phyloP scores from a whole-genome alignment of 176 grass and related monocot species.

The Alopecurus myosuroides region DNA sequence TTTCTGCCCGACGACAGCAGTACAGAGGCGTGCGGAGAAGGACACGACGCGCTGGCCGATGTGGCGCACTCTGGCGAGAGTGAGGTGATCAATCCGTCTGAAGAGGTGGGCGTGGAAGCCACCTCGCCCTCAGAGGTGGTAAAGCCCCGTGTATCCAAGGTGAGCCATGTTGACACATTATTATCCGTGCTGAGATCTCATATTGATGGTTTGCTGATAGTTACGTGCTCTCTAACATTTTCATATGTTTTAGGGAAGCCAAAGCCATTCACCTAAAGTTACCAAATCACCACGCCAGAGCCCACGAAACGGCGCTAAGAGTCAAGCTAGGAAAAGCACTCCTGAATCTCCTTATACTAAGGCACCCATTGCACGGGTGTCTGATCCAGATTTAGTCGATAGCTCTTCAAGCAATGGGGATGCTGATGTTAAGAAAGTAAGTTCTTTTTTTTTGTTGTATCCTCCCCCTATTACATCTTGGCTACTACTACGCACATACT shows the following conservation, averaged over 20 bases:
- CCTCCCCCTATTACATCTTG: not conserved
- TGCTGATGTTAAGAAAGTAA: slow-evolving; percentile 37
- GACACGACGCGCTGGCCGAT: slow-evolving; percentile 23
- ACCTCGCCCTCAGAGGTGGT: slow-evolving; percentile 31
- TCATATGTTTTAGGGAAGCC: slow-evolving; percentile 29
- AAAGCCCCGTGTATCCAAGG: slow-evolving; percentile 31
- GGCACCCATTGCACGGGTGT: slow-evolving; percentile 41
- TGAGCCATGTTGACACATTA: not conserved
- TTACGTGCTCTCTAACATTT: not conserved
- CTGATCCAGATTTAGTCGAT: slow-evolving; percentile 39
- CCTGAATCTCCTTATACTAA: slow-evolving; percentile 23
- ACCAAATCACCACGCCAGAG: slow-evolving; percentile 33
- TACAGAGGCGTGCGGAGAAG: not conserved
- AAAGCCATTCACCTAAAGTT: slow-evolving; percentile 31
- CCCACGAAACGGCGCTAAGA: slow-evolving; percentile 26
- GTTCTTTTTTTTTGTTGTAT: not conserved
- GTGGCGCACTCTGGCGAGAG: slow-evolving; percentile 45
- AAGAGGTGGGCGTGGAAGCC: slow-evolving; percentile 44
- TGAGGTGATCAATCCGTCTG: slow-evolving; percentile 52
- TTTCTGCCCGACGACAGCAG: not conserved
- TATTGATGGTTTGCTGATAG: not conserved
- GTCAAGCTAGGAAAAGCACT: slow-evolving; percentile 36
- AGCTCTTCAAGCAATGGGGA: slow-evolving; percentile 29
- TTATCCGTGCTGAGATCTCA: not conserved
- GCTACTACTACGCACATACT: not conserved